Evolutionary conservation across 768 basidiomycete species (phyloP).

Genomic region (Auricularia sp.): DNA sequence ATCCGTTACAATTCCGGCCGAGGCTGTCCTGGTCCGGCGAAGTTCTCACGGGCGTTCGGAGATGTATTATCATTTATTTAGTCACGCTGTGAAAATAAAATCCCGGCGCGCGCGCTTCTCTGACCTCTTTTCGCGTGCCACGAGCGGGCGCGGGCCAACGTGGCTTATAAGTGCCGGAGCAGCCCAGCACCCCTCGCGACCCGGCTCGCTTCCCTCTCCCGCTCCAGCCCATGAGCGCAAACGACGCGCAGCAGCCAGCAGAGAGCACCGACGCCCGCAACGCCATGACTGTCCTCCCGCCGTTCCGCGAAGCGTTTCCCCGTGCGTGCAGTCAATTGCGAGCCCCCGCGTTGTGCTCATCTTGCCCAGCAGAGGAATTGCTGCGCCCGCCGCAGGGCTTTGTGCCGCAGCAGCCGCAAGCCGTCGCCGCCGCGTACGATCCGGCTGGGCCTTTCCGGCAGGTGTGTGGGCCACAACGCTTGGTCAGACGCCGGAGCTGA

Average conservation of each 20-base stretch:
- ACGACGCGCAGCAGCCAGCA: neutral
- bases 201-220: neutral
- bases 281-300: neutral
- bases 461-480: too few species aligned
- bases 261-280: neutral
- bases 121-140: neutral
- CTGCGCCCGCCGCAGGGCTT: neutral
- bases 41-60: too few species aligned
- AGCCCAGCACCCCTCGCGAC: neutral
- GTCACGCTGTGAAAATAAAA: neutral
- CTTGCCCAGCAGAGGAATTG: neutral
- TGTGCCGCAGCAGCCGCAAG: too few species aligned
- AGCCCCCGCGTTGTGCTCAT: neutral
- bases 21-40: too few species aligned
- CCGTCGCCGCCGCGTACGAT: too few species aligned
- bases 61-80: neutral
- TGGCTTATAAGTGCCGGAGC: neutral
- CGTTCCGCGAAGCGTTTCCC: neutral
- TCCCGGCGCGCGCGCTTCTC: neutral
- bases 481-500: too few species aligned
- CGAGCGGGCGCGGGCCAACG: neutral
- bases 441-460: too few species aligned
- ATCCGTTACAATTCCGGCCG: too few species aligned
- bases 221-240: neutral
- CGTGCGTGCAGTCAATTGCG: neutral